phyloP scores from a whole-genome alignment of 2,329 filamentous ascomycete species.

The Tolypocladium album region DNA sequence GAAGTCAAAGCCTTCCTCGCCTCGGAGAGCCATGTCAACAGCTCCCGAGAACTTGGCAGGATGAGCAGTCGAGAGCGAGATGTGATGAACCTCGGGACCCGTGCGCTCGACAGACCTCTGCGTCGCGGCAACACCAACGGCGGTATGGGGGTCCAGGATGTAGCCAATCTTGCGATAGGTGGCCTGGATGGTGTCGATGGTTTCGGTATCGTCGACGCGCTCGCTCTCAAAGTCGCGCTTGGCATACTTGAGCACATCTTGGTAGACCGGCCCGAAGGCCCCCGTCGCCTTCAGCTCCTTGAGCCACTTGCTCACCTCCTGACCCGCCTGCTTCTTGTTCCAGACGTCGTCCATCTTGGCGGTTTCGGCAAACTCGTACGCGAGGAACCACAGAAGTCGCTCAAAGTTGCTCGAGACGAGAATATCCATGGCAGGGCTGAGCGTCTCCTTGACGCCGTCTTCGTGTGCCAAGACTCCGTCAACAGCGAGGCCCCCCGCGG shows the following conservation, averaged over 20 bases:
- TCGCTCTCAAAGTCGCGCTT: constrained; percentile 74
- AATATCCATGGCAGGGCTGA: constrained; percentile 96
- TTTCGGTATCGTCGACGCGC: constrained; percentile 55
- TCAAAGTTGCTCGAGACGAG: constrained; percentile 95
- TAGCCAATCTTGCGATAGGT: constrained; percentile 56
- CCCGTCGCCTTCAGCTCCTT: constrained; percentile 69
- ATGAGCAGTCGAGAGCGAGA: constrained; percentile 86
- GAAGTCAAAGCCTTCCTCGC: constrained; percentile 65
- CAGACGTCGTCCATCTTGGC: constrained; percentile 53
- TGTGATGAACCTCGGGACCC: constrained; percentile 49
- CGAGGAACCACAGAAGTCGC: constrained; percentile 85
- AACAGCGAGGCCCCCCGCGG: constrained; percentile 52
- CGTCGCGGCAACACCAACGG: constrained; percentile 74
- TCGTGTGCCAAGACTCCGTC: constrained; percentile 54
- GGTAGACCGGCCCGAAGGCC: constrained; percentile 68
- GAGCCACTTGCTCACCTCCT: constrained; percentile 71
- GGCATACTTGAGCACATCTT: constrained; percentile 60
- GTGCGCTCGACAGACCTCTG: constrained; percentile 53
- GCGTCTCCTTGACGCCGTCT: constrained; percentile 77
- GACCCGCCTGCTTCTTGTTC: constrained; percentile 59
- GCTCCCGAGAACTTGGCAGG: constrained; percentile 89
- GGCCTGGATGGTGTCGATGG: constrained; percentile 50
- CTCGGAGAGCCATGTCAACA: constrained; percentile 67
- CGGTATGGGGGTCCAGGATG: constrained; percentile 85
- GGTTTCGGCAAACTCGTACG: constrained; percentile 55